Evolutionary conservation across 2,329 filamentous ascomycete species (phyloP), one percentile per base, ranked within the genome.

Genomic region (Didymella lethalis): DNA sequence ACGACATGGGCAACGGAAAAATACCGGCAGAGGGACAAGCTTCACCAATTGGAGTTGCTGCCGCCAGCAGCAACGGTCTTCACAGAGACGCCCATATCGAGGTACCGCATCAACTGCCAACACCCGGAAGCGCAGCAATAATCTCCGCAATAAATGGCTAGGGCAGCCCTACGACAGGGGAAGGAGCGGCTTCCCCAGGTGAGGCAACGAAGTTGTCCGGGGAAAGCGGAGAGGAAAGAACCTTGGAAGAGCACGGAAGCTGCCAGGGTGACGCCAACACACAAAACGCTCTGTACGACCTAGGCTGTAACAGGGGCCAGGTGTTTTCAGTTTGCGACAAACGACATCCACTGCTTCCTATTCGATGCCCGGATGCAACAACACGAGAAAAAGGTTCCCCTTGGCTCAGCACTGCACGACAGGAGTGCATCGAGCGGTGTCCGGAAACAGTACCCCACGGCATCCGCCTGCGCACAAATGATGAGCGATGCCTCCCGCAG

Each of bases 171-270:
- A 48, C 26, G 40, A 59, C 53, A 59, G 62, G 57, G 64, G 59
- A 54, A 63, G 57, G 63, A 66, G 54, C 56, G 55, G 48, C 26
- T 64, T 67, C 63, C 69, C 68, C 65, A 65, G 59, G 69, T 61
- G 54, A 66, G 64, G 57, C 51, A 59, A 53, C 47, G 20, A 28
- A 44, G 61, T 25, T 52, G 47, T 53, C 59, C 58, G 64, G 65
- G 64, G 62, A 66, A 65, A 60, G 66, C 64, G 64, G 60, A 57
- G 50, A 61, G 54, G 36, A 56, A 52, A 46, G 52, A 54, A 53
- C 28, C 51, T 56, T 56, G 40, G 41, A 48, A 48, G 48, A 26
- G 40, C 46, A 46, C 46, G 56, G 56, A 54, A 40, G 56, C 50
- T 40, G 41, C 50, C 28, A 41, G 32, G 44, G 23, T 43, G 46